These are phyloP conservation scores for Geotrichum candidum DNA, from an alignment of 1,139 yeast species.

Conservation along the genomic window DNA sequence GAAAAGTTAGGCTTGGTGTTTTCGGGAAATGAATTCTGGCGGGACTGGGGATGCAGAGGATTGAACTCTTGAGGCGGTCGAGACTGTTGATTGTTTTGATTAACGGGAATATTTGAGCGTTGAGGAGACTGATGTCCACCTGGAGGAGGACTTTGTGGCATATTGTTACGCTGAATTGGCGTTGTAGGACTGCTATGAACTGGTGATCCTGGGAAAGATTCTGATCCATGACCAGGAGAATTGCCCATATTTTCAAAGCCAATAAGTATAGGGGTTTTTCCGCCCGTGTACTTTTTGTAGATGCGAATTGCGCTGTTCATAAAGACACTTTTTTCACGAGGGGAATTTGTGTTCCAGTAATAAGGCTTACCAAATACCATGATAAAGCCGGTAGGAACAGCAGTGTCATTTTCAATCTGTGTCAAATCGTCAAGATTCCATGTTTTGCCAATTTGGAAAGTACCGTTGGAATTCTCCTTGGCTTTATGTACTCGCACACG, in stretches of 20 bases:
- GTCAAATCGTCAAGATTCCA: conserved; percentile 80
- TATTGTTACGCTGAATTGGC: background rate
- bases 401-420: conserved; percentile 50
- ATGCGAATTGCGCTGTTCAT: conserved; percentile 56
- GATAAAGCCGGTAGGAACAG: conserved; percentile 39
- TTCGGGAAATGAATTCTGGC: background rate
- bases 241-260: conserved; percentile 32
- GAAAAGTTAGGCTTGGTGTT: background rate
- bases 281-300: conserved; percentile 63
- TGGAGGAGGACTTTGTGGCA: background rate
- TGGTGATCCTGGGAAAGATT: background rate
- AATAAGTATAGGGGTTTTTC: conserved; percentile 55
- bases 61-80: background rate
- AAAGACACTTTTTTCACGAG: conserved; percentile 62
- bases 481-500: conserved; percentile 79
- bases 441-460: conserved; percentile 85
- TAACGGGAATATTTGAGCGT: background rate
- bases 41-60: background rate
- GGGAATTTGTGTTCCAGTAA: conserved; percentile 75
- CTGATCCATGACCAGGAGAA: background rate
- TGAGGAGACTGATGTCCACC: background rate
- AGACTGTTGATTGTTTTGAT: background rate
- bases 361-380: conserved; percentile 69
- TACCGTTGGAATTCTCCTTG: conserved; percentile 65
- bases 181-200: background rate